Percentiles rank a stretch among this genome's conserved stretches.
Evolutionary conservation across 108 stramenopile genomes (phyloP).

Genomic region (Mediolabrus comicus): DNA sequence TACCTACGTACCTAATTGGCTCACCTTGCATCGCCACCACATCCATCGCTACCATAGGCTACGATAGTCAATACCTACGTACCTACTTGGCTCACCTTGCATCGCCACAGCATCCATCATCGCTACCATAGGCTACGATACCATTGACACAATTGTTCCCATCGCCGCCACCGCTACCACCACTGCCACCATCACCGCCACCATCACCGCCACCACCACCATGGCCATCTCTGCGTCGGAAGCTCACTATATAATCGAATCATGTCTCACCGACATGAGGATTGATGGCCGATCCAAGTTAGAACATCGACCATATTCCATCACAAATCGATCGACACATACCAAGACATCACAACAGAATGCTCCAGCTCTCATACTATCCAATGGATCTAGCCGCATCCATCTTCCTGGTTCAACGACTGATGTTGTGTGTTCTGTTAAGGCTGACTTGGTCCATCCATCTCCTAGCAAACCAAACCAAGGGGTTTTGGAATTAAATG

Average conservation of each 20-base stretch:
- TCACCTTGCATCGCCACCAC: no score
- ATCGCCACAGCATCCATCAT: no score
- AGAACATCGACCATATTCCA: constrained; percentile 54
- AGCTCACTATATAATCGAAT: constrained; percentile 65
- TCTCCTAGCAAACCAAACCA: constrained; percentile 46
- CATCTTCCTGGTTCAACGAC: constrained; percentile 60
- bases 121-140: no score
- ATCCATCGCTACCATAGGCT: no score
- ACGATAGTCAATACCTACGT: no score
- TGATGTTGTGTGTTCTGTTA: constrained; percentile 67
- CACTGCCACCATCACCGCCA: no score
- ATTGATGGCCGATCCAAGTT: constrained; percentile 62
- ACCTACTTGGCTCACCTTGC: no score
- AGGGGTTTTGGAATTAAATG: constrained; percentile 59
- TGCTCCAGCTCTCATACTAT: constrained; percentile 47
- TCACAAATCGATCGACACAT: constrained; percentile 19
- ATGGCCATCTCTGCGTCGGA: constrained; percentile 63
- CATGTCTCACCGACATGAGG: constrained; percentile 63
- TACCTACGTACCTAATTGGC: not conserved
- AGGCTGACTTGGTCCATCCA: constrained; percentile 68
- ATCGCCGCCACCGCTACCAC: no score
- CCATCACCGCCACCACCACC: no score
- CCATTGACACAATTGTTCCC: no score
- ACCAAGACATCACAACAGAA: not conserved
- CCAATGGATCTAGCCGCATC: constrained; percentile 70